Conservation (phyloP, 768 basidiomycete species). For the Lepiota venenata region DNA sequence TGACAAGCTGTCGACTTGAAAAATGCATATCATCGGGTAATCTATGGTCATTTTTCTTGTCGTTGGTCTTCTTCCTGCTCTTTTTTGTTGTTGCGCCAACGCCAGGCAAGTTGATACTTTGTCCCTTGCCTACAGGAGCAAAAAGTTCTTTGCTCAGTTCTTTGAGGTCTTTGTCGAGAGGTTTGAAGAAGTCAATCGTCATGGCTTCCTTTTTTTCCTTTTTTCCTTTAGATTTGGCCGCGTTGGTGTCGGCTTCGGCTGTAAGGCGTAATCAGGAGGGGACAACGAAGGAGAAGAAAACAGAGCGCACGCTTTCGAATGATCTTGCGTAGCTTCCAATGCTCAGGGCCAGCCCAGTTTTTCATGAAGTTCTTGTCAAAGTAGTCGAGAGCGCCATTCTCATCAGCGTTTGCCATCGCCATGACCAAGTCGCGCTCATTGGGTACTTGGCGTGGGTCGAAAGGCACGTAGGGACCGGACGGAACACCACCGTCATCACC, state of each 20-base stretch:
- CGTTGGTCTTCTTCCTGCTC: constrained; percentile 52
- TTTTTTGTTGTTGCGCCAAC: constrained; percentile 41
- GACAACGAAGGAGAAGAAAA: not conserved
- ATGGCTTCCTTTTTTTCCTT: constrained; percentile 78
- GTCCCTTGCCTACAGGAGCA: constrained; percentile 67
- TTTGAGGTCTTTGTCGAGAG: constrained; percentile 57
- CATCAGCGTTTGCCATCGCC: constrained; percentile 72
- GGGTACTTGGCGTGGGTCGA: constrained; percentile 79
- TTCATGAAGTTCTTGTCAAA: constrained; percentile 85
- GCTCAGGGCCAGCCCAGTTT: constrained; percentile 99
- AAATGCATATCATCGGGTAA: constrained; percentile 99
- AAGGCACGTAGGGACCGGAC: constrained; percentile 61
- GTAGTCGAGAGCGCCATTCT: constrained; percentile 74
- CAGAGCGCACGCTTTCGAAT: constrained; percentile 64
- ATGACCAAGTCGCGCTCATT: constrained; percentile 80
- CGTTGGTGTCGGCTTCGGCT: constrained; percentile 40
- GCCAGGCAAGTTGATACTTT: constrained; percentile 64
- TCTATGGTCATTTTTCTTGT: constrained; percentile 70
- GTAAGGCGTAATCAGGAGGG: constrained; percentile 12
- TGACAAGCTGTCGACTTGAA: constrained; percentile 83
- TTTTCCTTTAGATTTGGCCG: constrained; percentile 48
- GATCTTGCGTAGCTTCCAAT: constrained; percentile 92
- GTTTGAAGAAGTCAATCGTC: constrained; percentile 74
- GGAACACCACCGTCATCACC: constrained; percentile 36
- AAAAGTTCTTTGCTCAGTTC: constrained; percentile 70